Conservation (phyloP, 2,329 filamentous ascomycete species). For the Zalaria sp. region DNA sequence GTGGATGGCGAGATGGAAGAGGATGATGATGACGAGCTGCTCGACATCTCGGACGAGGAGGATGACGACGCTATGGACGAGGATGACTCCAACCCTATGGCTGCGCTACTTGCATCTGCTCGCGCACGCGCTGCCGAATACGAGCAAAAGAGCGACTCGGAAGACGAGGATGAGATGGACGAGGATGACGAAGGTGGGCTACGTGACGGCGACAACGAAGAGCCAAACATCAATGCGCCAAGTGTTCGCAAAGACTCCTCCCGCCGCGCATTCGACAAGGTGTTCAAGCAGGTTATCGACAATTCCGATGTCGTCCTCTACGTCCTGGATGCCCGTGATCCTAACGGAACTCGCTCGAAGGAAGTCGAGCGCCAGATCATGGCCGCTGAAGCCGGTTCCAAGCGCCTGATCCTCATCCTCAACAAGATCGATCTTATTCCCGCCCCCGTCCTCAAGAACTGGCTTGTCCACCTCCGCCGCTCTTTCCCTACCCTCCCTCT, state of each 20-base stretch:
- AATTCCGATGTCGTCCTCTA: constrained; percentile 84
- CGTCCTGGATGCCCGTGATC: constrained; percentile 83
- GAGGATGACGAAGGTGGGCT: constrained; percentile 40
- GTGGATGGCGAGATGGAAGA: constrained; percentile 23
- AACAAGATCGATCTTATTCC: constrained; percentile 95
- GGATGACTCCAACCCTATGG: constrained; percentile 74
- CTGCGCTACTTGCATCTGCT: constrained; percentile 76
- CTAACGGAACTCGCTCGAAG: constrained; percentile 76
- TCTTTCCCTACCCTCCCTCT: constrained; percentile 88
- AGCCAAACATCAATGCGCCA: constrained; percentile 18
- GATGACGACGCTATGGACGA: constrained; percentile 44
- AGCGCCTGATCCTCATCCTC: constrained; percentile 77
- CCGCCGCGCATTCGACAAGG: constrained; percentile 81
- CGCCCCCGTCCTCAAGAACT: constrained; percentile 64
- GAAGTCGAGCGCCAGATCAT: constrained; percentile 85
- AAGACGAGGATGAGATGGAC: constrained; percentile 42
- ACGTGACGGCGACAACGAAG: constrained; percentile 30
- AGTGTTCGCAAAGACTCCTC: constrained; percentile 44
- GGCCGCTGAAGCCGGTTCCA: constrained; percentile 62
- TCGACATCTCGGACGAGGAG: constrained; percentile 30
- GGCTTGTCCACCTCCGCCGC: constrained; percentile 70
- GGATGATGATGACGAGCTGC: constrained; percentile 34
- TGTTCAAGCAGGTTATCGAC: constrained; percentile 87
- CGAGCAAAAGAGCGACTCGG: constrained; percentile 48
- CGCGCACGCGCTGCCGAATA: constrained; percentile 64